A percentile compares a stretch with the other conserved stretches of the same genome.
Evolutionary conservation across 1,139 yeast genomes (phyloP).

Genomic region (Taiozyma sp.): DNA sequence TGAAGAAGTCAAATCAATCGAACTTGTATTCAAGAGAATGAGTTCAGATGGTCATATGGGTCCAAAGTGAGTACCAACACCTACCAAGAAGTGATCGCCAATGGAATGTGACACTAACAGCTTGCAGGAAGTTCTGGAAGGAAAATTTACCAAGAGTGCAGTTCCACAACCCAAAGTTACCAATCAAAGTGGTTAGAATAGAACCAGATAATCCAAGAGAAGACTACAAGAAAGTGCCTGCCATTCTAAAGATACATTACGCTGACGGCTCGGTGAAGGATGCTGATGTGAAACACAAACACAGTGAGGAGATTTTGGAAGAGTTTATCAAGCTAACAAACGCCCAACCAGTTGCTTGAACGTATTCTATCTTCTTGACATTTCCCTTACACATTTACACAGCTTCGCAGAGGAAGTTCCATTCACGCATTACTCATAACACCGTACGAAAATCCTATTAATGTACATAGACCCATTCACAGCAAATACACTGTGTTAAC

Average conservation of each 20-base stretch:
- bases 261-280: constrained; percentile 30
- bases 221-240: constrained; percentile 38
- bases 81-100: too few species aligned
- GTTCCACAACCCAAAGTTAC: constrained; percentile 73
- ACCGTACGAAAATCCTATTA: not conserved
- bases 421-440: not conserved
- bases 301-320: constrained; percentile 34
- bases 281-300: constrained; percentile 35
- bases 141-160: constrained; percentile 69
- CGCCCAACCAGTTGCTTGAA: constrained; percentile 26
- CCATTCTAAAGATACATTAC: constrained; percentile 29
- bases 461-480: not conserved
- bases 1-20: constrained; percentile 29
- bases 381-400: not conserved
- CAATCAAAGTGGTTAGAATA: constrained; percentile 57
- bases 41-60: constrained; percentile 49
- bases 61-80: constrained; percentile 27
- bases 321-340: constrained; percentile 31
- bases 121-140: constrained; percentile 60
- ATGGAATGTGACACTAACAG: constrained; percentile 4
- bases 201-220: constrained; percentile 35
- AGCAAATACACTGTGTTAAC: not conserved
- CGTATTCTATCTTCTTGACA: not conserved
- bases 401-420: not conserved
- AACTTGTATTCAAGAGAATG: constrained; percentile 40